Conservation (phyloP, 345 rosid species). For the Corymbia maculata region DNA sequence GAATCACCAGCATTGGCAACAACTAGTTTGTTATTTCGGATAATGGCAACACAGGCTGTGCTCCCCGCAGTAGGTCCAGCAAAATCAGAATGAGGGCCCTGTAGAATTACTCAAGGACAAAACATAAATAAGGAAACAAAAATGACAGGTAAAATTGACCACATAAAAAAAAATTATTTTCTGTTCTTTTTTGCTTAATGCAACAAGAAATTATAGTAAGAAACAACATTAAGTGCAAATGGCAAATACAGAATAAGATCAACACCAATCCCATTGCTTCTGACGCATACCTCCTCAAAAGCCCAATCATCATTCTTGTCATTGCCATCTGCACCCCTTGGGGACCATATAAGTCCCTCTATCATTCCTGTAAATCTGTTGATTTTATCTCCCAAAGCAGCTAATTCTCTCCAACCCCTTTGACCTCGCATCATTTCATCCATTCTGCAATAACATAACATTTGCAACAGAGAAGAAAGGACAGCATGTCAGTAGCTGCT, state of each 20-base stretch:
- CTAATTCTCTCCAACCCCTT: conserved; percentile 90
- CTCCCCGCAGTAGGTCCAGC: conserved; percentile 83
- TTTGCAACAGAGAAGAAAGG: not conserved
- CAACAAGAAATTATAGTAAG: not conserved
- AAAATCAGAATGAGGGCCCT: conserved; percentile 98
- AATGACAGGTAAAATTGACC: not conserved
- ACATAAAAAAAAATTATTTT: not conserved
- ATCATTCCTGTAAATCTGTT: conserved; percentile 86
- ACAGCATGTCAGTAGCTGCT: not conserved
- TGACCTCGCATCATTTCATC: conserved; percentile 99
- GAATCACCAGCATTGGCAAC: conserved; percentile 99
- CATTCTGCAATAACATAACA: conserved; percentile 38
- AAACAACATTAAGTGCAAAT: not conserved
- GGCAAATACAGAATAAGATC: not conserved
- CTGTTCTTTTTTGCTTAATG: not conserved
- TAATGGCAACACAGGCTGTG: conserved; percentile 81
- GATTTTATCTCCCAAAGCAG: conserved; percentile 72
- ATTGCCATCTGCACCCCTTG: conserved; percentile 44
- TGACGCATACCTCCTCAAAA: conserved; percentile 54
- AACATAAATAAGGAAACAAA: not conserved
- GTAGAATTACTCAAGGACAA: not conserved
- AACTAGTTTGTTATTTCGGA: conserved; percentile 59
- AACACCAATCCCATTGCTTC: not conserved
- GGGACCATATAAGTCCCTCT: conserved; percentile 95
- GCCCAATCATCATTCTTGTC: conserved; percentile 43